A percentile compares a stretch with the other conserved stretches of the same genome.
phyloP scores from a whole-genome alignment of 495 filamentous ascomycete genomes.

The Amniculicola lignicola region DNA sequence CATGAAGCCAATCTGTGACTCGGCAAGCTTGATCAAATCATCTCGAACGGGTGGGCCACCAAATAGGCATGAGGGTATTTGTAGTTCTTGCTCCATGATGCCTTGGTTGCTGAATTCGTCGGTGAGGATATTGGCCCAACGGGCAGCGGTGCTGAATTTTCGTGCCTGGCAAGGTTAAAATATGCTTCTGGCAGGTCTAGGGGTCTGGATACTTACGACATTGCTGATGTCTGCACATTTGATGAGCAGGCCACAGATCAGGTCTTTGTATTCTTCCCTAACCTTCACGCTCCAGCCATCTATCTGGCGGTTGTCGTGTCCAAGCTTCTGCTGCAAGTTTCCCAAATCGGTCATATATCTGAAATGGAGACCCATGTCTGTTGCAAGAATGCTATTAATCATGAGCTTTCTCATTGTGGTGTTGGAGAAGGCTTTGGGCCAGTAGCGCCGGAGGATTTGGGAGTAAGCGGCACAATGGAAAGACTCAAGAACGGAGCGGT shows the following conservation, averaged over 20 bases:
- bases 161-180: conserved; percentile 62
- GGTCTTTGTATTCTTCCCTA: conserved; percentile 66
- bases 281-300: conserved; percentile 71
- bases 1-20: conserved; percentile 92
- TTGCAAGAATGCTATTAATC: conserved; percentile 93
- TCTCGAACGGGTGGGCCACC: conserved; percentile 79
- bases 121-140: conserved; percentile 87
- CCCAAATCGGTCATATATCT: conserved; percentile 87
- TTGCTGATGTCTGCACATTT: conserved; percentile 99
- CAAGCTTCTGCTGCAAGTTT: conserved; percentile 70
- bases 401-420: conserved; percentile 77
- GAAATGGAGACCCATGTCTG: conserved; percentile 95
- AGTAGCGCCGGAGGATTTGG: conserved; percentile 89
- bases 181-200: conserved; percentile 32
- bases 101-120: conserved; percentile 94
- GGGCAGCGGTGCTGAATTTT: conserved; percentile 71
- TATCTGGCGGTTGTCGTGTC: conserved; percentile 54
- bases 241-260: conserved; percentile 84
- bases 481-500: conserved; percentile 92
- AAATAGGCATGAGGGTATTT: conserved; percentile 81
- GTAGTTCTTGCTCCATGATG: conserved; percentile 81
- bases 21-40: conserved; percentile 73
- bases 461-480: conserved; percentile 98
- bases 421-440: conserved; percentile 76
- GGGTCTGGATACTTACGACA: conserved; percentile 57